phyloP scores from a whole-genome alignment of 208 protist species.

The Vickermania spadyakhi region DNA sequence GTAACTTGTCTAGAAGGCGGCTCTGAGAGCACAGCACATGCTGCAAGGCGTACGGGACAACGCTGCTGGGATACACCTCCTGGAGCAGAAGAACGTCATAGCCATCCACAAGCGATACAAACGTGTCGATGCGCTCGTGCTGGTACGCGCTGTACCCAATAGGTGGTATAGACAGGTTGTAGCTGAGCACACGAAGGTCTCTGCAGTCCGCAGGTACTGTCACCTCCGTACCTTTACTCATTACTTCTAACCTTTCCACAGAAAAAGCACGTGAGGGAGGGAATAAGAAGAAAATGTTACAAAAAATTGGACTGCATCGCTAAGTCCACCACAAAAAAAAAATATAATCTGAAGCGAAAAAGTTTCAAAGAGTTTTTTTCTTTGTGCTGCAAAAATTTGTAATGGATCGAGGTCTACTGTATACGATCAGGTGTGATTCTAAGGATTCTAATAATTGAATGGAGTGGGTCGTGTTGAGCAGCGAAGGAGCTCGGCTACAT shows the following conservation, averaged over 20 bases:
- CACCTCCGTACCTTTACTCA: background rate
- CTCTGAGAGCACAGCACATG: conserved; percentile 67
- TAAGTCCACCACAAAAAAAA: conserved; percentile 8
- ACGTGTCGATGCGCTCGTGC: conserved; percentile 70
- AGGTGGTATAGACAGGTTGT: conserved; percentile 88
- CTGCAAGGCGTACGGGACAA: conserved; percentile 73
- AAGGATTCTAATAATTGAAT: no score
- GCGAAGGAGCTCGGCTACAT: background rate
- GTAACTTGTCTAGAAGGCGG: conserved; percentile 57
- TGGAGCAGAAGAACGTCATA: conserved; percentile 84
- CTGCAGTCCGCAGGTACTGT: no score
- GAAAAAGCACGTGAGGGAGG: no score
- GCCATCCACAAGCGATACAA: conserved; percentile 45
- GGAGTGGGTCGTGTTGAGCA: no score
- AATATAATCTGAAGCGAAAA: no score
- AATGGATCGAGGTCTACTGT: no score
- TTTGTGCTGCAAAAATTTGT: no score
- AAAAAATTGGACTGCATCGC: background rate
- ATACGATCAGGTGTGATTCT: no score
- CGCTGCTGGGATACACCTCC: conserved; percentile 75
- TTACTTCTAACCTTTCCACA: background rate
- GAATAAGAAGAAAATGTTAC: conserved; percentile 6
- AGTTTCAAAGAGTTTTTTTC: no score
- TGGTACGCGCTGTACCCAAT: conserved; percentile 71
- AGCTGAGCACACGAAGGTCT: conserved; percentile 68